Evolutionary conservation across 1,284 basidiomycete species (phyloP).

Genomic region (Ustilago crameri): DNA sequence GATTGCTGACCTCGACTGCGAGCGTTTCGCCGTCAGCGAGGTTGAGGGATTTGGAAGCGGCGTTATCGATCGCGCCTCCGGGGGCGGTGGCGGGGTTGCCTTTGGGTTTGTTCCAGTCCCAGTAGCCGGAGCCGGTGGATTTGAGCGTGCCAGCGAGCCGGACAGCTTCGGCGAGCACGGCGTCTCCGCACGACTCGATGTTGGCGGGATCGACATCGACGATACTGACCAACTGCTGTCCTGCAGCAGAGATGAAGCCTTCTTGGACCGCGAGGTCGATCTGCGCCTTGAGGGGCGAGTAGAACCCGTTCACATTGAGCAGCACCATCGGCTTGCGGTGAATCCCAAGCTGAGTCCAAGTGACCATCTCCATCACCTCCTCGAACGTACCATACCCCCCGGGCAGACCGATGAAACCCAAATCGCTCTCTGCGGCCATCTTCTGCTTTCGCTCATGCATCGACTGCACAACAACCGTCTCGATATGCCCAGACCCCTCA

Average conservation of each 20-base stretch:
- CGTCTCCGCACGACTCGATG: conserved; percentile 72
- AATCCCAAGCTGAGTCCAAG: conserved; percentile 90
- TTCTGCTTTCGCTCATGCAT: conserved; percentile 93
- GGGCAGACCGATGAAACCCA: conserved; percentile 85
- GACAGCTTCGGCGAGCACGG: conserved; percentile 54
- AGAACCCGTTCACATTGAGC: conserved; percentile 83
- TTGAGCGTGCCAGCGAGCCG: conserved; percentile 37
- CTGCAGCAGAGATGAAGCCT: conserved; percentile 73
- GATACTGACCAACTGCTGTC: conserved; percentile 48
- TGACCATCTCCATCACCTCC: conserved; percentile 87
- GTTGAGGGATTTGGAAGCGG: conserved; percentile 23
- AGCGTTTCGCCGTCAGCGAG: conserved; percentile 33
- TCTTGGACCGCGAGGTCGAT: conserved; percentile 76
- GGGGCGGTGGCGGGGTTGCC: conserved; percentile 24
- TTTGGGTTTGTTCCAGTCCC: conserved; percentile 59
- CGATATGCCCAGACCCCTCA: conserved; percentile 26
- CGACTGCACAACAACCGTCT: conserved; percentile 73
- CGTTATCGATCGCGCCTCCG: conserved; percentile 38
- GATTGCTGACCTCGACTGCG: conserved; percentile 61
- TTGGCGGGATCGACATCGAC: conserved; percentile 77
- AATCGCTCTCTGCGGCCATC: conserved; percentile 80
- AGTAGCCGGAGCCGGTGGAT: conserved; percentile 54
- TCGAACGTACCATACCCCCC: conserved; percentile 93
- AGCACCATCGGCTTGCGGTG: conserved; percentile 86
- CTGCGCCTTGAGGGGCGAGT: conserved; percentile 79